phyloP scores from a whole-genome alignment of 2,329 filamentous ascomycete genomes.

The Cladosporium sp. region DNA sequence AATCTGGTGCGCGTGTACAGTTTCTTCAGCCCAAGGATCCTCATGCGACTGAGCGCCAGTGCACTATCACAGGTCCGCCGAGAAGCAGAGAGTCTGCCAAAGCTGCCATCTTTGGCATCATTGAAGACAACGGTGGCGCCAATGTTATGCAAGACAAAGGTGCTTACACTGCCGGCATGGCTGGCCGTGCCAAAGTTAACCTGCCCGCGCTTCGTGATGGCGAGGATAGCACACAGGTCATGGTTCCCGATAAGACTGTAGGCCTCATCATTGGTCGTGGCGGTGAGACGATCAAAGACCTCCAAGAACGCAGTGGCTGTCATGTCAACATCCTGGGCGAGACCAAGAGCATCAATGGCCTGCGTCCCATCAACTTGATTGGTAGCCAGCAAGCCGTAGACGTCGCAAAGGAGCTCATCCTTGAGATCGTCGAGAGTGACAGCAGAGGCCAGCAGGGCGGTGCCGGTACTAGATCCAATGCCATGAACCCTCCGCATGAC shows the following conservation, averaged over 20 bases:
- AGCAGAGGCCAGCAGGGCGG: constrained; percentile 49
- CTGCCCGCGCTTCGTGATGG: constrained; percentile 63
- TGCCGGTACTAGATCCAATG: constrained; percentile 25
- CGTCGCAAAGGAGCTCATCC: constrained; percentile 78
- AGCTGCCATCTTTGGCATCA: constrained; percentile 78
- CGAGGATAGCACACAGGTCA: constrained; percentile 84
- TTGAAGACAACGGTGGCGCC: constrained; percentile 74
- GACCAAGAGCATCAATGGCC: constrained; percentile 84
- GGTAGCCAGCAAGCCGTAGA: constrained; percentile 70
- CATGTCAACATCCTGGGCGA: constrained; percentile 94
- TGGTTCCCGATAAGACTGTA: constrained; percentile 90
- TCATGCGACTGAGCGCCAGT: constrained; percentile 70
- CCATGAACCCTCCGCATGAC: constrained; percentile 21
- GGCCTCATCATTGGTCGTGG: constrained; percentile 91
- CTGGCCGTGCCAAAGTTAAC: constrained; percentile 33
- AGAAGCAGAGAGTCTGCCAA: constrained; percentile 72
- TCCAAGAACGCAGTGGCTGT: constrained; percentile 88
- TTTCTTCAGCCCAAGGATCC: constrained; percentile 74
- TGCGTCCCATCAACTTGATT: constrained; percentile 86
- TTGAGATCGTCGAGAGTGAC: constrained; percentile 93
- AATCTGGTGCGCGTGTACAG: constrained; percentile 79
- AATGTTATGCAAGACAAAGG: constrained; percentile 31
- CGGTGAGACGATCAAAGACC: constrained; percentile 85
- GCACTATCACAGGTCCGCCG: constrained; percentile 75
- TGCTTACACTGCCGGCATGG: constrained; percentile 32